Evolutionary conservation across 2,329 filamentous ascomycete genomes (phyloP).

Genomic region (Microsporum ferrugineum): DNA sequence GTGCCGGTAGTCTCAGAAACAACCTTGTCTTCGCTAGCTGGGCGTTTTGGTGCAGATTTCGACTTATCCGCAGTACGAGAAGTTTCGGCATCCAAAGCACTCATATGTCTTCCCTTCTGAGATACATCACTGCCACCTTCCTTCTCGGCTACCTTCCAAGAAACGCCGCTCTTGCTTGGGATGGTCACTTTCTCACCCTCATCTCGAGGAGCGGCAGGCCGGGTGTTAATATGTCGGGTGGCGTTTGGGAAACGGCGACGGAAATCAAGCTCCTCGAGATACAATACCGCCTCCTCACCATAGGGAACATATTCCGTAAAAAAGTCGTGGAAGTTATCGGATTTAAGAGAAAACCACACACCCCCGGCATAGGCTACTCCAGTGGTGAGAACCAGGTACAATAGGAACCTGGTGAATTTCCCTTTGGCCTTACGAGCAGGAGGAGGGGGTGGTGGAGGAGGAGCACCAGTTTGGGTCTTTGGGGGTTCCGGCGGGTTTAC

Average conservation of each 20-base stretch:
- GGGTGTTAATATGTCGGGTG: conserved; percentile 36
- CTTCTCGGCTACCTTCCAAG: conserved; percentile 61
- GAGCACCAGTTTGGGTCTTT: conserved; percentile 23
- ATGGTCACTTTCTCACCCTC: conserved; percentile 66
- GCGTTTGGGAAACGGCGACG: conserved; percentile 64
- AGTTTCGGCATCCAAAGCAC: conserved; percentile 23
- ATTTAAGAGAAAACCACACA: conserved; percentile 83
- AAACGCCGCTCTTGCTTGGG: conserved; percentile 72
- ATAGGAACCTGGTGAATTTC: conserved; percentile 63
- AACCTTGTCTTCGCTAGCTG: conserved; percentile 22
- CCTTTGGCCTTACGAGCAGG: conserved; percentile 46
- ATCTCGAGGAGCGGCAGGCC: conserved; percentile 28
- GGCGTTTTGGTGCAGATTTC: conserved; percentile 24
- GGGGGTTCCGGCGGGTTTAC: conserved; percentile 19
- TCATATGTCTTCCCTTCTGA: conserved; percentile 41
- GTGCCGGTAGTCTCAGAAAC: conserved; percentile 13
- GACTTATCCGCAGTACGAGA: conserved; percentile 17
- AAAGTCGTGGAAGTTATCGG: conserved; percentile 97
- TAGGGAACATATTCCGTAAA: conserved; percentile 96
- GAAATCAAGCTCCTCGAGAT: conserved; percentile 92
- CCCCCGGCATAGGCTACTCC: conserved; percentile 73
- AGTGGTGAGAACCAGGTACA: conserved; percentile 65
- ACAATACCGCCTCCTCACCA: conserved; percentile 86
- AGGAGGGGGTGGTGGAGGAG: conserved; percentile 29
- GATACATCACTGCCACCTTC: conserved; percentile 47